Percentiles rank a stretch among this genome's conserved stretches.
phyloP scores from a whole-genome alignment of 1,284 basidiomycete genomes.

The Inonotus hispidus region DNA sequence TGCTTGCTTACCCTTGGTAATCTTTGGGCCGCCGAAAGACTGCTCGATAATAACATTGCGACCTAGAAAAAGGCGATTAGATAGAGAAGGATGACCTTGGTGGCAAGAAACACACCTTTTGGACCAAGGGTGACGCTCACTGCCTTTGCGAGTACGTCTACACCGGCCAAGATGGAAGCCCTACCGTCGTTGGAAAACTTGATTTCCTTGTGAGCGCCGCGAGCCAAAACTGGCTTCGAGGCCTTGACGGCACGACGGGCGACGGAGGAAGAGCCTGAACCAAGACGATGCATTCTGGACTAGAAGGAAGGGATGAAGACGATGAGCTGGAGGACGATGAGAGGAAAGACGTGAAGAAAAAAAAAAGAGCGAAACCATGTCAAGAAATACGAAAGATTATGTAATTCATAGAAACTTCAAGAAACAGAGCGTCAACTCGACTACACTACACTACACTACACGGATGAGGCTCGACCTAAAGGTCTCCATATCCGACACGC shows the following conservation, averaged over 20 bases:
- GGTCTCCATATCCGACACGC: too few relatives aligned
- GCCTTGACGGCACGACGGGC: slow-evolving; percentile 43
- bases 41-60: slow-evolving; percentile 99
- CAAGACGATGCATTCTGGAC: slow-evolving; percentile 16
- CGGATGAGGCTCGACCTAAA: too few relatives aligned
- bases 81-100: neutral
- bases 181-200: slow-evolving; percentile 96
- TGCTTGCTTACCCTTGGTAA: slow-evolving; percentile 76
- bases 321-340: neutral
- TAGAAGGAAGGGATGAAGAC: neutral
- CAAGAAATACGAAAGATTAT: neutral
- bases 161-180: slow-evolving; percentile 90
- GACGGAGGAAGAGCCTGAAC: slow-evolving; percentile 34
- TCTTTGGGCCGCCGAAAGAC: slow-evolving; percentile 95
- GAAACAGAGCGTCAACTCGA: neutral
- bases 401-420: neutral
- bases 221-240: slow-evolving; percentile 45
- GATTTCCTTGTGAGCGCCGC: slow-evolving; percentile 91
- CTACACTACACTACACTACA: too few relatives aligned
- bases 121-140: slow-evolving; percentile 95
- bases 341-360: neutral
- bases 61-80: slow-evolving; percentile 40
- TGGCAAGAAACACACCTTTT: slow-evolving; percentile 60
- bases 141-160: slow-evolving; percentile 93
- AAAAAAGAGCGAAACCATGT: neutral